Evolutionary conservation across 1,284 basidiomycete species (phyloP), one percentile per base, ranked within the genome.

Genomic region (Boletus sp.): DNA sequence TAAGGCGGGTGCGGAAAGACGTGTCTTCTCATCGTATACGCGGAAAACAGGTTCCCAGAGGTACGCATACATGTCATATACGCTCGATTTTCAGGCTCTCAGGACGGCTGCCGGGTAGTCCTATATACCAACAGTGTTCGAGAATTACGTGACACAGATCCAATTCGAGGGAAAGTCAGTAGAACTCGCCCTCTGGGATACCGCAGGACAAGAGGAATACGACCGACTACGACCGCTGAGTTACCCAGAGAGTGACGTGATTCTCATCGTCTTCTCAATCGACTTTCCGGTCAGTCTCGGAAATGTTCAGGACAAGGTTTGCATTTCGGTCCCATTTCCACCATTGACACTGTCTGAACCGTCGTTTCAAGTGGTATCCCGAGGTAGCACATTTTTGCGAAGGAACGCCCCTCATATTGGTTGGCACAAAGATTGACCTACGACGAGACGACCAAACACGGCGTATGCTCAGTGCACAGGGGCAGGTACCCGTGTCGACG

Each of bases 381-480:
- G 97, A 99, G 79, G 94, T 99, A 61, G 90, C 93, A 44, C 97
- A 99, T 77, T 99, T 98, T 73, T 98, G 95, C 80, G 93, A 96
- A 74, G 88, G 87, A 67, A 94, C 95, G 8, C 97, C 97, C 2
- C 83, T 97, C 64, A 88, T 99, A 67, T 85, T 99, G 33, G 93
- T 99, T 52, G 96, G 88, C 30, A 95, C 95, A 55, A 99, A 99
- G 81, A 95, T 83, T 56, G 96, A 99, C 77, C 81, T 98, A 47
- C 88, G 97, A 58, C 77, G 83, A 52, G 97, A 98, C 77, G 87
- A 91, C 31, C 90, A 93, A 67, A 96, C 95, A 47, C 83, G 89
- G 65, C 87, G 93, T n/a, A 93, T 98, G 86, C 86, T 99, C 68
- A 84, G 87, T 48, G 95, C 96, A 2, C 97, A 98, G 72, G 95